Conservation (phyloP, 495 filamentous ascomycete genomes). For the Podospora didyma region DNA sequence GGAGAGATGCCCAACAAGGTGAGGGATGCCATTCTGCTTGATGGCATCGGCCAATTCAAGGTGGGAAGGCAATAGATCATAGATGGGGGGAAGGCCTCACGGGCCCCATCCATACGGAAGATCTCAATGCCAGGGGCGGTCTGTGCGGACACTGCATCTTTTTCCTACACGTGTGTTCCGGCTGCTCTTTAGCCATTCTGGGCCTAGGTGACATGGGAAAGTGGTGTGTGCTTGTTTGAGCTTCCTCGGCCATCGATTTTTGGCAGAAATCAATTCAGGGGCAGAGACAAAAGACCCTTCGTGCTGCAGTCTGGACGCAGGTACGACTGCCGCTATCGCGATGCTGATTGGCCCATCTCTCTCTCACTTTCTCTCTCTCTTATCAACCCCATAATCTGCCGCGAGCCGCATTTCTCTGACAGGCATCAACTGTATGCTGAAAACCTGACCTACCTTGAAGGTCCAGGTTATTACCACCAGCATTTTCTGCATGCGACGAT, state of each 20-base stretch:
- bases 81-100: conserved; percentile 3
- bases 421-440: too few relatives aligned
- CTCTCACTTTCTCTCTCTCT: too few relatives aligned
- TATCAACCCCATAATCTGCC: too few relatives aligned
- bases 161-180: background rate
- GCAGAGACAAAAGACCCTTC: background rate
- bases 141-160: conserved; percentile 5
- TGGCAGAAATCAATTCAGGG: conserved; percentile 4
- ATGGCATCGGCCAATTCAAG: too few relatives aligned
- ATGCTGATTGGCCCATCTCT: conserved; percentile 1
- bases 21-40: too few relatives aligned
- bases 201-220: background rate
- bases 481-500: too few relatives aligned
- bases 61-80: background rate
- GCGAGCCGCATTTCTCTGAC: background rate
- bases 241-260: conserved; percentile 9
- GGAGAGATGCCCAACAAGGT: too few relatives aligned
- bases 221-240: conserved; percentile 11
- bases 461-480: too few relatives aligned
- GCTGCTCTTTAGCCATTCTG: background rate
- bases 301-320: background rate
- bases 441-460: too few relatives aligned
- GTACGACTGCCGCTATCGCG: background rate
- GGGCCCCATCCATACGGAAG: background rate
- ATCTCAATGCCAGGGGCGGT: conserved; percentile 18